These are phyloP conservation scores for Ogataea siamensis DNA, from an alignment of 805 yeast species.

Conservation along the genomic window DNA sequence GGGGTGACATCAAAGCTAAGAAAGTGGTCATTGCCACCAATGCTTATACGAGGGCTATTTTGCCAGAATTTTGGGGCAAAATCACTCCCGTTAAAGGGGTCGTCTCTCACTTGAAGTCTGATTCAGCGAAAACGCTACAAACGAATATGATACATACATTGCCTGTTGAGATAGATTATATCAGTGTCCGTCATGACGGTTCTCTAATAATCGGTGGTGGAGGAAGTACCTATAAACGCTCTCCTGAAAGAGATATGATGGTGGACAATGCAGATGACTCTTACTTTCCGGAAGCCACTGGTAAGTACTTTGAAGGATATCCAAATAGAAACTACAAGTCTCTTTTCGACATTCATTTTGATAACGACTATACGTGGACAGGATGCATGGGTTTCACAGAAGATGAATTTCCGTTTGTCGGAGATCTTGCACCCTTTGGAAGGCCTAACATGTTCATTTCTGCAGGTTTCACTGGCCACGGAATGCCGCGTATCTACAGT, in stretches of 20 bases:
- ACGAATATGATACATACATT: constrained; percentile 22
- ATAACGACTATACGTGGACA: constrained; percentile 39
- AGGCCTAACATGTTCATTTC: constrained; percentile 35
- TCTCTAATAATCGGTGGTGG: constrained; percentile 38
- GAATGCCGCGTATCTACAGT: constrained; percentile 47
- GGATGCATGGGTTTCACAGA: constrained; percentile 48
- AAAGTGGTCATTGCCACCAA: constrained; percentile 40
- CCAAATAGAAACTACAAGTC: constrained; percentile 30
- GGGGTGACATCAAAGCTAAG: constrained; percentile 29
- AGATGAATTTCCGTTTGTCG: constrained; percentile 44
- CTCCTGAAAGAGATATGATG: constrained; percentile 19
- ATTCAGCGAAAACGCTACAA: constrained; percentile 5
- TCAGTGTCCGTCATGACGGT: constrained; percentile 38
- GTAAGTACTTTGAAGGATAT: constrained; percentile 29
- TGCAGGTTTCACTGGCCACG: constrained; percentile 53
- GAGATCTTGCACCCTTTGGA: constrained; percentile 33
- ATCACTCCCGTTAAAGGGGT: constrained; percentile 39
- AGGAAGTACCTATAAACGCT: constrained; percentile 13
- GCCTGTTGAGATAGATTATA: constrained; percentile 28
- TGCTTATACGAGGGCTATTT: constrained; percentile 33
- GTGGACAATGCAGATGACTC: constrained; percentile 36
- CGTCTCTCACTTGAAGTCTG: constrained; percentile 29
- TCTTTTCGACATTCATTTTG: constrained; percentile 26
- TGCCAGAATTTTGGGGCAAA: constrained; percentile 28
- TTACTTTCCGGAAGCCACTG: constrained; percentile 25